phyloP scores from a whole-genome alignment of 495 filamentous ascomycete genomes.

The Xylaria curta region DNA sequence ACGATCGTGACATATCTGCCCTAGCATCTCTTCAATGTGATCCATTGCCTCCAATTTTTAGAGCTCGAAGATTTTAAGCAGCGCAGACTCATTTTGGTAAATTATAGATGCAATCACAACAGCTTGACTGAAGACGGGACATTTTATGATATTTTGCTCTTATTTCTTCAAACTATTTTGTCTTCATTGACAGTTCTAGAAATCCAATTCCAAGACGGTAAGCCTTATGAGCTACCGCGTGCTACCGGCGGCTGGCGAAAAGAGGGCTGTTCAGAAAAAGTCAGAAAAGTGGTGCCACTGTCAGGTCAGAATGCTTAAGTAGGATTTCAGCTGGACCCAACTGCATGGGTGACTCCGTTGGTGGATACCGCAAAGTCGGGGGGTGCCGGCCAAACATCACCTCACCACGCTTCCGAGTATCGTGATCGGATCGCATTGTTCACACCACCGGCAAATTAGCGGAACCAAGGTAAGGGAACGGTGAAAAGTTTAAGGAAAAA shows the following conservation, averaged over 20 bases:
- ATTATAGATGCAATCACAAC: too few species aligned
- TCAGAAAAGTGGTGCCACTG: conserved; percentile 17
- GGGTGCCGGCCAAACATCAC: conserved; percentile 22
- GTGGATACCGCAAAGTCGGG: conserved; percentile 9
- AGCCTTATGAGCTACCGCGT: too few species aligned
- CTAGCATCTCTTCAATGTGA: too few species aligned
- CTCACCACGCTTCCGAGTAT: conserved; percentile 12
- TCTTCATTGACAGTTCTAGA: too few species aligned
- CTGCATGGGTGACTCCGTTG: conserved; percentile 1
- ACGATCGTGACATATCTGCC: too few species aligned
- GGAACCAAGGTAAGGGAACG: not conserved
- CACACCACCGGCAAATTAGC: not conserved
- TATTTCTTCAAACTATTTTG: too few species aligned
- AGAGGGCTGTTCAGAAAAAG: conserved; percentile 1
- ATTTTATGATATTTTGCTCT: too few species aligned
- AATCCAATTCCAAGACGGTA: too few species aligned
- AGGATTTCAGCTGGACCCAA: conserved; percentile 26
- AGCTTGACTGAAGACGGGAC: too few species aligned
- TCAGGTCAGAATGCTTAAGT: conserved; percentile 24
- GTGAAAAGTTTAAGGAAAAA: not conserved
- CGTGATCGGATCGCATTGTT: conserved; percentile 16
- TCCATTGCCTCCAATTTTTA: too few species aligned
- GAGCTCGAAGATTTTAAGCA: too few species aligned
- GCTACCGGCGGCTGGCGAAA: not conserved
- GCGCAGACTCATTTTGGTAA: too few species aligned